A percentile compares a stretch with the other conserved stretches of the same genome.
phyloP scores from a whole-genome alignment of 2,329 filamentous ascomycete species.

The Trichoderma citrinoviride region DNA sequence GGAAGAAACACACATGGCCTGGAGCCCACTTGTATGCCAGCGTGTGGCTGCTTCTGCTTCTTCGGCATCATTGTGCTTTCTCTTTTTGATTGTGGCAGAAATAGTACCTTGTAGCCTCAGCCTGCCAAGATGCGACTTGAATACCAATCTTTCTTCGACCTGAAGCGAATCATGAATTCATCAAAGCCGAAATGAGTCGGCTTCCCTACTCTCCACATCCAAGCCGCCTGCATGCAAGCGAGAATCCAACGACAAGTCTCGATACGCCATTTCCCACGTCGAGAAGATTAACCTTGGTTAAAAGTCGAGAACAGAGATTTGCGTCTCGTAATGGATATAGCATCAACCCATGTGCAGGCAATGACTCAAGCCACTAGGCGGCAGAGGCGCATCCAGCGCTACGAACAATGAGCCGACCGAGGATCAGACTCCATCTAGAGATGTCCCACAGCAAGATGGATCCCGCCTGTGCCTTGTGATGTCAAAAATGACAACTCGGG shows the following conservation, averaged over 20 bases:
- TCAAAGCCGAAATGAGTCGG: not conserved
- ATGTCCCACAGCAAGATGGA: slow-evolving; percentile 8
- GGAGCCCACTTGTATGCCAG: not conserved
- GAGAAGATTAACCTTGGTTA: not conserved
- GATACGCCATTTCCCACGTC: not conserved
- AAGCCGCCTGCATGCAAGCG: slow-evolving; percentile 3
- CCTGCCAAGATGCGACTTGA: not conserved
- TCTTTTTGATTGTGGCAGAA: not conserved
- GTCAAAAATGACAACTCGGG: slow-evolving; percentile 13
- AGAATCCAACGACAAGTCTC: not conserved
- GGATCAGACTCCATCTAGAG: not conserved
- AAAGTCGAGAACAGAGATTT: not conserved
- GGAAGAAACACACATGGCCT: not conserved
- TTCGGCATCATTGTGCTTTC: not conserved
- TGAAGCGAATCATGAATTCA: too few relatives aligned
- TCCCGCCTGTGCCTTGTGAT: slow-evolving; percentile 6
- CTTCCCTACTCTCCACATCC: not conserved
- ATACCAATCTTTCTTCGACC: not conserved
- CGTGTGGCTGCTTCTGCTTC: not conserved
- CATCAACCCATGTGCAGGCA: not conserved
- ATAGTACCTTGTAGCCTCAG: not conserved
- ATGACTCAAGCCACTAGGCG: slow-evolving; percentile 15
- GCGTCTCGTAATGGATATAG: slow-evolving; percentile 15
- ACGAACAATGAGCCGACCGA: not conserved
- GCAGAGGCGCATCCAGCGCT: slow-evolving; percentile 12